phyloP scores from a whole-genome alignment of 2,329 filamentous ascomycete species.

The Paraphaeosphaeria minitans region DNA sequence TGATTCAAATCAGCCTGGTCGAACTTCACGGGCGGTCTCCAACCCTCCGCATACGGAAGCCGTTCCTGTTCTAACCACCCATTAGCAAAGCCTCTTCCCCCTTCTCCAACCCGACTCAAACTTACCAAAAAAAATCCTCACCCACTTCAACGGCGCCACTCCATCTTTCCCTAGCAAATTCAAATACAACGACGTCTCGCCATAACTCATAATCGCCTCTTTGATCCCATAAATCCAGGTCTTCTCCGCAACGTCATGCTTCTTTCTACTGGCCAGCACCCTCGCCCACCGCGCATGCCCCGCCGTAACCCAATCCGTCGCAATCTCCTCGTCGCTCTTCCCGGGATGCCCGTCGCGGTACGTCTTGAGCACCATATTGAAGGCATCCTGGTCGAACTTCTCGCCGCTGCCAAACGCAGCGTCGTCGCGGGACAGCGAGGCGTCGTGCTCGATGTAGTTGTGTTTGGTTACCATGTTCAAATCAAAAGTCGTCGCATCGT shows the following conservation, averaged over 20 bases:
- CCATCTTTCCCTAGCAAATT: constrained; percentile 13
- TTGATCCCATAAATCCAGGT: constrained; percentile 12
- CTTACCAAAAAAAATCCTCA: constrained; percentile 22
- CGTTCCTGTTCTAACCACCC: constrained; percentile 13
- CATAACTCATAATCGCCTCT: constrained; percentile 12
- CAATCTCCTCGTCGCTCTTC: constrained; percentile 1
- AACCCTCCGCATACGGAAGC: constrained; percentile 16
- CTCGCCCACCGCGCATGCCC: constrained; percentile 11
- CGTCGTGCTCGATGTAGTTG: constrained; percentile 12
- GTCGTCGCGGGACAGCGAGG: constrained; percentile 8
- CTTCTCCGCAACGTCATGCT: constrained; percentile 12
- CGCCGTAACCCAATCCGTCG: constrained; percentile 6
- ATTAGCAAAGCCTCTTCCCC: too few relatives aligned
- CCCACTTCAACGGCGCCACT: constrained; percentile 8
- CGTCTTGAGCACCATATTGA: neutral
- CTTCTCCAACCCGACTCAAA: neutral
- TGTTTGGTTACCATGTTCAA: constrained; percentile 8
- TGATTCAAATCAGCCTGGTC: constrained; percentile 9
- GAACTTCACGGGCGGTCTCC: constrained; percentile 11
- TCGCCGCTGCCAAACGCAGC: neutral
- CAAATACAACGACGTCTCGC: constrained; percentile 15
- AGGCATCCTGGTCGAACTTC: constrained; percentile 1
- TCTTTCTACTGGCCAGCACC: constrained; percentile 3
- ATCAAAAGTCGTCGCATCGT: constrained; percentile 9
- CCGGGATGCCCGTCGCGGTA: constrained; percentile 2